Evolutionary conservation across 2,329 filamentous ascomycete species (phyloP), one percentile per base, ranked within the genome.

Genomic region (Delphinella strobiligena): DNA sequence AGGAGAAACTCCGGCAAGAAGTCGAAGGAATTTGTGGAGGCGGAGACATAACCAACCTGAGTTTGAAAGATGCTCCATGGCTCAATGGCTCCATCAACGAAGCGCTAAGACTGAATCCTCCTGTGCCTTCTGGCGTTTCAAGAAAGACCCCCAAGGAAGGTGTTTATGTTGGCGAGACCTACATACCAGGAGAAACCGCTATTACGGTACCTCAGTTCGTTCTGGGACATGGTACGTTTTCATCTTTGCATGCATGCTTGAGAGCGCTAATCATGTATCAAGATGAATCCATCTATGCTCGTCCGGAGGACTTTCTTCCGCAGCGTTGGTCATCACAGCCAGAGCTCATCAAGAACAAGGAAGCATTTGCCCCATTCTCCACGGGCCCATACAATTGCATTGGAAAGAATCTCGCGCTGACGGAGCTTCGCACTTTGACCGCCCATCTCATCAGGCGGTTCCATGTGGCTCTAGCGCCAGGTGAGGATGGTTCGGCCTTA

Each of bases 81-180:
- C 52, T 67, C 45, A 56, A 63, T 18, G 63, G 63, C 3, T 61
- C 60, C 37, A 58, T 67, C 16, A 58, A 62, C 37, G 64, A 68
- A 48, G 60, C 56, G 2, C 49, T 67, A 12, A 54, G 65, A 9
- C 54, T 67, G 36, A 64, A 63, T 45, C 63, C 63, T 2, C 61
- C 62, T 0, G 55, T 66, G 4, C 58, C 61, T 11, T 52, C 53
- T 30, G 61, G 60, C 11, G 29, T 66, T n/a, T 49, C 61, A 10
- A 55, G 62, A 4, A 49, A 52, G 4, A 53, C 58, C 0, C 57
- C 59, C 4, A 49, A 53, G 16, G 58, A 52, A 8, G 64, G 64
- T 3, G 50, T 52, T 3, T 19, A 50, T 0, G 59, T 67, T 24
- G 54, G 55, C 42, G 62, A 61, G 2, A 45, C 60, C 31, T 48